These are phyloP conservation scores for Cordyceps sp. DNA, from an alignment of 2,329 filamentous ascomycete species.

Conservation along the genomic window DNA sequence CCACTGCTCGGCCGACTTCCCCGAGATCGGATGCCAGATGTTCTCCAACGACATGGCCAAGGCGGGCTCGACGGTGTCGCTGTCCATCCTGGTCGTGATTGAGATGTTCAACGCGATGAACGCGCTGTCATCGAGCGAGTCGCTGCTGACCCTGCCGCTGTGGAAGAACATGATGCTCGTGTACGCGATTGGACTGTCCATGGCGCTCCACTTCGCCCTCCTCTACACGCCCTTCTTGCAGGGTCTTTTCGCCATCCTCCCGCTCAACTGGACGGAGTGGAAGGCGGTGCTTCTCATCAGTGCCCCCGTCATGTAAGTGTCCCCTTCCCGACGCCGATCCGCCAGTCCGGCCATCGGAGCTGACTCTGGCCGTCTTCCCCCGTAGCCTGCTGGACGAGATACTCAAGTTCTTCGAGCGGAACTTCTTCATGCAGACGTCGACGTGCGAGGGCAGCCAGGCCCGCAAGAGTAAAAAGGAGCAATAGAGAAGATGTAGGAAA, in stretches of 20 bases:
- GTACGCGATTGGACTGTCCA: conserved; percentile 81
- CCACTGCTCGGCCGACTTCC: conserved; percentile 70
- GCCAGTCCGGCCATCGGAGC: too few relatives aligned
- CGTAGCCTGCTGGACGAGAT: conserved; percentile 63
- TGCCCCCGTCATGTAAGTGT: conserved; percentile 74
- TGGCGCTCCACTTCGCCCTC: conserved; percentile 87
- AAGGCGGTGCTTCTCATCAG: conserved; percentile 79
- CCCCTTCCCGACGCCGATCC: too few relatives aligned
- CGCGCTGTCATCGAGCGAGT: conserved; percentile 87
- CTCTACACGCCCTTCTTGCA: conserved; percentile 86
- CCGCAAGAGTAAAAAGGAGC: conserved; percentile 35
- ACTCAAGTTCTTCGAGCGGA: conserved; percentile 63
- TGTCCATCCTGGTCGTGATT: conserved; percentile 87
- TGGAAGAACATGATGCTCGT: conserved; percentile 99
- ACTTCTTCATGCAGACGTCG: conserved; percentile 41
- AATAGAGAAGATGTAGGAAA: too few relatives aligned
- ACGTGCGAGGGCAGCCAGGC: conserved; percentile 18
- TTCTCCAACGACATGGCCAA: conserved; percentile 77
- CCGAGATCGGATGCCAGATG: conserved; percentile 82
- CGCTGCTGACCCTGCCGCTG: conserved; percentile 79
- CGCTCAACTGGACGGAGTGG: conserved; percentile 78
- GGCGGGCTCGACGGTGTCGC: conserved; percentile 79
- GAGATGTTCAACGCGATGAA: conserved; percentile 99
- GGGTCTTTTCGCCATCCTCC: conserved; percentile 75
- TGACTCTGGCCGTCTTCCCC: background rate